Base-by-base conservation (phyloP, 1,284 basidiomycete species). In the Porodaedalea pini region DNA sequence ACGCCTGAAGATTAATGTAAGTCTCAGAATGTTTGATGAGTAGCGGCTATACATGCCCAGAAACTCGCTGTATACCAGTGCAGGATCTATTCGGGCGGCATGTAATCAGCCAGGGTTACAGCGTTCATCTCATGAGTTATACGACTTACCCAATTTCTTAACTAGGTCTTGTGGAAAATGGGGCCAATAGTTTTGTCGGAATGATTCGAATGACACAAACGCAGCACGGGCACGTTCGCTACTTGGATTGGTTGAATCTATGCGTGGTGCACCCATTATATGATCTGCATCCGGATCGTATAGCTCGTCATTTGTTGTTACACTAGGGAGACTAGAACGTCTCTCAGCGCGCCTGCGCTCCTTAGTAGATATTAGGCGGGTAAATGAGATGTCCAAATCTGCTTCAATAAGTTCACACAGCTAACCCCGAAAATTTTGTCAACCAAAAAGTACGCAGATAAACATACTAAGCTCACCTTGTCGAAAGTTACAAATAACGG, bases 401-500 rank as follows among this genome's bases (percentile, higher is more conserved):
- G 60, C 60, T 49, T 68, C 66, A 10, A 69, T 47, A 10, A 69
- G 59, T 31, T 58, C 54, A 29, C 59, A 63, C 2, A 69, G 57
- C 58, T 59, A 25, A 23, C 13, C 19, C 41, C 2, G 2, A 4
- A 3, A 4, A 52, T 21, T n/a, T 29, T 13, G 27, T n/a, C 17
- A 23, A 31, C 17, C 19, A 25, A 11, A 43, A 6, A 11, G n/a
- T 25, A 11, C 17, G 27, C n/a, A 48, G 21, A 15, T 43, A 34
- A 15, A 50, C n/a, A 17, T 27, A 25, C 43, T 29, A 34, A 15
- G 62, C 72, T 37, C 60, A 86, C 87, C 58, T 77, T 74, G 60
- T 87, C 79, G 48, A 82, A 85, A 0, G 85, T 86, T 6, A 87
- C 65, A 59, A 90, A 90, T 57, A 90, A 67, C 0, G 88, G 88